A percentile compares a stretch with the other conserved stretches of the same genome.
These are phyloP conservation scores for Glomus cerebriforme DNA, from an alignment of 192 early-diverging fungal species.

Conservation along the genomic window DNA sequence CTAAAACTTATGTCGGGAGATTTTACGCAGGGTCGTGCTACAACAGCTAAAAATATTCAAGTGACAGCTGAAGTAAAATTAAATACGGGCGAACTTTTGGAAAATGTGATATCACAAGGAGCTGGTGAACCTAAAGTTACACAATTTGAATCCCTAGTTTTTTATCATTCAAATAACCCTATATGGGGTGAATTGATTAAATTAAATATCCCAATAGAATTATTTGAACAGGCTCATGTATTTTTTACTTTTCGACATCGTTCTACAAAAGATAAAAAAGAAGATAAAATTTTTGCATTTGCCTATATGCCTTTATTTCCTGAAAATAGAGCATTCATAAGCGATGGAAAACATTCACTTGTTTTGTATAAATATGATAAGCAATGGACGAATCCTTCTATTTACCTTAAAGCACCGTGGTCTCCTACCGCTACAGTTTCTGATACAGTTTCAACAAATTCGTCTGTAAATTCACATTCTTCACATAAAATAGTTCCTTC, in stretches of 20 bases:
- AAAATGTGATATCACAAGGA: conserved; percentile 55
- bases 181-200: conserved; percentile 67
- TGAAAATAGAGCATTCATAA: conserved; percentile 53
- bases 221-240: conserved; percentile 62
- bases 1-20: conserved; percentile 59
- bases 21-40: conserved; percentile 48
- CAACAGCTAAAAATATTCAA: conserved; percentile 58
- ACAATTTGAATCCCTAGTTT: conserved; percentile 61
- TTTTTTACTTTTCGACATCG: conserved; percentile 62
- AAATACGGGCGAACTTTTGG: conserved; percentile 56
- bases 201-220: conserved; percentile 55
- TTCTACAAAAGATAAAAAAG: conserved; percentile 32
- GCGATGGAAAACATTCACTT: conserved; percentile 61
- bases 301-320: conserved; percentile 58
- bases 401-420: conserved; percentile 58
- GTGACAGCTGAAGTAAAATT: conserved; percentile 59
- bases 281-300: conserved; percentile 61
- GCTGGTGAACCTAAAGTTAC: conserved; percentile 35
- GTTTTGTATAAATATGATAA: conserved; percentile 65
- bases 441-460: conserved; percentile 5
- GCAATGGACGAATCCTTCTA: conserved; percentile 36
- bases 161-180: conserved; percentile 61
- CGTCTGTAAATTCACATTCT: conserved; percentile 18
- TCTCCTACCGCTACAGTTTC: conserved; percentile 33
- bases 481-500: conserved; percentile 18